These are phyloP conservation scores for Aquanectria penicillioides DNA, from an alignment of 2,329 filamentous ascomycete genomes.

Conservation along the genomic window DNA sequence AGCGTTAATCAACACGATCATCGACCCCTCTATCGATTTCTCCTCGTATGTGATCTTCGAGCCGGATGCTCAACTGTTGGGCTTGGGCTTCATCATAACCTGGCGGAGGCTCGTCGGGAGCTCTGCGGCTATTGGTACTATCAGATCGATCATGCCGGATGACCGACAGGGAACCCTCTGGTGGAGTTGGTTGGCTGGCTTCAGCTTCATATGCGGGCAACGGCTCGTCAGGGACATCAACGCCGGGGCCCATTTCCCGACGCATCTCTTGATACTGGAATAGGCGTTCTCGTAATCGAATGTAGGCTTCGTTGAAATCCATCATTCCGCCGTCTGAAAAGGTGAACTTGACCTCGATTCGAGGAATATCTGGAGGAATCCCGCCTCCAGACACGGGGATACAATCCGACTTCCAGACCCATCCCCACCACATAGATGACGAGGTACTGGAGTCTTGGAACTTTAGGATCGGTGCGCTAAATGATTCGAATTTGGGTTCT, in stretches of 20 bases:
- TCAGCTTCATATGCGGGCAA: constrained; percentile 85
- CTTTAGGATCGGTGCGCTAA: constrained; percentile 88
- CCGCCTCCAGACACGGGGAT: constrained; percentile 86
- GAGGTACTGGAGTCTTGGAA: constrained; percentile 84
- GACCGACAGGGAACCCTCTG: constrained; percentile 35
- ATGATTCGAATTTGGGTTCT: constrained; percentile 76
- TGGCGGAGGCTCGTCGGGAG: constrained; percentile 82
- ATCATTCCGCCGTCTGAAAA: constrained; percentile 97
- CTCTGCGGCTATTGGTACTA: constrained; percentile 51
- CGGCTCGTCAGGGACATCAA: constrained; percentile 82
- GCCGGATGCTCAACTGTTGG: constrained; percentile 66
- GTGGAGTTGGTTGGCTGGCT: constrained; percentile 43
- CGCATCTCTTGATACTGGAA: constrained; percentile 82
- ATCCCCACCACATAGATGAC: constrained; percentile 91
- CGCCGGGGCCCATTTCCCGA: constrained; percentile 70
- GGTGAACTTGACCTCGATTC: constrained; percentile 83
- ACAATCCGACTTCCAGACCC: constrained; percentile 85
- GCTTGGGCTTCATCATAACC: constrained; percentile 91
- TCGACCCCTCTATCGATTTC: constrained; percentile 70
- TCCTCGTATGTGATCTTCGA: constrained; percentile 78
- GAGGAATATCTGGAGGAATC: constrained; percentile 77
- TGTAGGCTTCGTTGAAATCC: constrained; percentile 86
- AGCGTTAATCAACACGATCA: constrained; percentile 41
- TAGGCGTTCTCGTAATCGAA: constrained; percentile 84
- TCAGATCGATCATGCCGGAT: constrained; percentile 46